These are phyloP conservation scores for Venturia pyrina DNA, from an alignment of 2,329 filamentous ascomycete species.

Conservation along the genomic window DNA sequence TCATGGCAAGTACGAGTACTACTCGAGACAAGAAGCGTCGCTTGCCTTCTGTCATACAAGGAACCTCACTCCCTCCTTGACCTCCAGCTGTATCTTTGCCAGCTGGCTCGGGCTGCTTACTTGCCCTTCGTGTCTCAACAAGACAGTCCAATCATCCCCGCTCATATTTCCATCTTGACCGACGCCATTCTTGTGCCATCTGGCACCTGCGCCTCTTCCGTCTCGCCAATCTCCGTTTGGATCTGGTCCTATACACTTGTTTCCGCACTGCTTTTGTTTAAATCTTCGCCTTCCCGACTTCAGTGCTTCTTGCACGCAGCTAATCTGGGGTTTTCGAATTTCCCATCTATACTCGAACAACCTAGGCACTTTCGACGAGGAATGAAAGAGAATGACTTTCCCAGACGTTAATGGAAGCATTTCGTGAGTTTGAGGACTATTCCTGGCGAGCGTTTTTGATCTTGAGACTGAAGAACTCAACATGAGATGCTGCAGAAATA, in stretches of 20 bases:
- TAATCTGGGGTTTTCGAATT: not conserved
- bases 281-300: not conserved
- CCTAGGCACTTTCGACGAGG: not conserved
- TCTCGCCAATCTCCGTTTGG: not conserved
- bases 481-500: not conserved
- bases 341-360: not conserved
- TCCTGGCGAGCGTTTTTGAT: not conserved
- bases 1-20: not conserved
- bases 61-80: not conserved
- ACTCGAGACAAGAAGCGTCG: not conserved
- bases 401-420: not conserved
- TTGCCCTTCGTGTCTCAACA: not conserved
- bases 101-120: not conserved
- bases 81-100: not conserved
- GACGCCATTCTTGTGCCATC: slow-evolving; percentile 4
- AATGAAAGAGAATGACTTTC: not conserved
- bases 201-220: slow-evolving; percentile 1
- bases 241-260: not conserved
- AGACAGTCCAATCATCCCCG: not conserved
- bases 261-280: not conserved
- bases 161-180: not conserved
- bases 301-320: not conserved
- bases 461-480: not conserved
- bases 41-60: not conserved
- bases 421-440: not conserved